These are phyloP conservation scores for Cinchona pubescens DNA, from an alignment of 257 asterid genomes.

Conservation along the genomic window DNA sequence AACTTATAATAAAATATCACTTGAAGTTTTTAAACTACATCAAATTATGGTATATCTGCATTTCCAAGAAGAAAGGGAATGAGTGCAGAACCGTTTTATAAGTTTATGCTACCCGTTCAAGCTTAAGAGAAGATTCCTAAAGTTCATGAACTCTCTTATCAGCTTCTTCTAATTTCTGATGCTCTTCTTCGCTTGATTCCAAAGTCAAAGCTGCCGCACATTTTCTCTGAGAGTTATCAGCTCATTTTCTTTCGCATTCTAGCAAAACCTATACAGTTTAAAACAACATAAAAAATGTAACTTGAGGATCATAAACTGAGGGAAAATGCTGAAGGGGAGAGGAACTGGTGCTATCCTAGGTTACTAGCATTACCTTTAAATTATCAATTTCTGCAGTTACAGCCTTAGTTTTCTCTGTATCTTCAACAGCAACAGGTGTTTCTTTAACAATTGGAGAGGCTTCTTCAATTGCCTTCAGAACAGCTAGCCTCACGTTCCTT, in stretches of 20 bases:
- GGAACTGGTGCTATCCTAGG: conserved; percentile 16
- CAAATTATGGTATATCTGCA: background rate
- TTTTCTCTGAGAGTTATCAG: conserved; percentile 71
- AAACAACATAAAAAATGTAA: conserved; percentile 12
- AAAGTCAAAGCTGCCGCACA: conserved; percentile 56
- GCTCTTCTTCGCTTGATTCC: conserved; percentile 66
- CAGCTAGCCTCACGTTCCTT: conserved; percentile 84
- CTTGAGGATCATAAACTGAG: background rate
- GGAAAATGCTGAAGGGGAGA: conserved; percentile 9
- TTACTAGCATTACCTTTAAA: conserved; percentile 54
- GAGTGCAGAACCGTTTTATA: background rate
- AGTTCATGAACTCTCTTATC: conserved; percentile 76
- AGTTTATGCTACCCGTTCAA: conserved; percentile 64
- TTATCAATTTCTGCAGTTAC: conserved; percentile 67
- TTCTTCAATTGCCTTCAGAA: conserved; percentile 90
- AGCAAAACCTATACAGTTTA: too few species aligned
- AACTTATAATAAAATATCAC: background rate
- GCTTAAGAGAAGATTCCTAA: conserved; percentile 87
- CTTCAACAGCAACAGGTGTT: conserved; percentile 66
- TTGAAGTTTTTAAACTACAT: background rate
- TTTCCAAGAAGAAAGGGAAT: background rate
- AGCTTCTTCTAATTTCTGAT: conserved; percentile 78
- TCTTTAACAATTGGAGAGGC: conserved; percentile 69
- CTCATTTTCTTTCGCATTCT: conserved; percentile 70
- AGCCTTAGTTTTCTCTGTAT: conserved; percentile 68